Base-by-base conservation (phyloP, 441 rosid genomes). In the Macaranga tanarius region DNA sequence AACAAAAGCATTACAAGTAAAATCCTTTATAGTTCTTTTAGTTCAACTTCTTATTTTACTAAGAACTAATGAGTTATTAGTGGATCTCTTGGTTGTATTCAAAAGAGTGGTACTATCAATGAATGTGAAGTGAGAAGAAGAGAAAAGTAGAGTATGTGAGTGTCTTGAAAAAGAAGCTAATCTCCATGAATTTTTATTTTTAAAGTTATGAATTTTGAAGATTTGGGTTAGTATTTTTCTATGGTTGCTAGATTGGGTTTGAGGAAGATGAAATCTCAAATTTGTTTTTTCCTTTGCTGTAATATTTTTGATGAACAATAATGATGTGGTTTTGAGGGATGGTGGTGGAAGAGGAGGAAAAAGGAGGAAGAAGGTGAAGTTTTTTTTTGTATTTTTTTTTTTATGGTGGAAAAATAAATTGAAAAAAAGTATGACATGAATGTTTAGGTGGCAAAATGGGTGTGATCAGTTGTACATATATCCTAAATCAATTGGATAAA, bases 1-100 rank as follows among this genome's bases (percentile, higher is more conserved):
- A 95, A 95, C 88, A 92, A 73, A 56, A 31, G 96, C 92, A 77
- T 90, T 86, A 82, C 96, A 91, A 76, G 86, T 71, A 1, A 91
- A 72, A 73, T 84, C 78, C 88, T 80, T 89, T 83, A 73, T 78
- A 64, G 63, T 74, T 62, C 81, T 81, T 34, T 48, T 79, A 31
- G 52, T 73, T 72, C 83, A 58, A 75, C 76, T 79, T 75, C 87
- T 77, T 10, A 78, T 71, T 75, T 75, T 82, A 66, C 77, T 83
- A 54, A 85, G 56, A 56, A 82, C 89, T 71, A 84, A 66, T 74
- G 79, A 71, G 28, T 48, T 71, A 58, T 45, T 23, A 17, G 38
- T 65, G 47, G 74, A 67, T 44, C 60, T 73, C 75, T 81, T 81
- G 80, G 76, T 34, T 19, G 65, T 75, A 62, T 65, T 69, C 69